Evolutionary conservation across 768 basidiomycete species (phyloP), one percentile per base, ranked within the genome.

Genomic region (Mycena indigotica): DNA sequence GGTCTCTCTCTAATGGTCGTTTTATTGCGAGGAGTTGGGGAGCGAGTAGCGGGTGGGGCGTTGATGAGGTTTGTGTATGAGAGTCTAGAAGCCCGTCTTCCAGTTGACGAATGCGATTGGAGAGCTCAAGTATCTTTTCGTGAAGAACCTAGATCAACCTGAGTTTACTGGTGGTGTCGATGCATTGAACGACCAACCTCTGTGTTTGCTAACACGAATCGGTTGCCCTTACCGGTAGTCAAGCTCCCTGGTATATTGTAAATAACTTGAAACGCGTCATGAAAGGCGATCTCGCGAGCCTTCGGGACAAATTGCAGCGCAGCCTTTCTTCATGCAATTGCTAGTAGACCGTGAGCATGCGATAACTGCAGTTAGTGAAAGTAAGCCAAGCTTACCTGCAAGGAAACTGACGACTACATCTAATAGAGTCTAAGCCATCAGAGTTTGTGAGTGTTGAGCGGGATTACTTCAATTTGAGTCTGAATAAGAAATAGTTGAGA

Each of bases 141-240:
- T 51, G 50, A 12, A 35, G 28, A 32, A 51, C 25, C 16, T 24
- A 46, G 10, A 46, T 23, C 12, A 10, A 46, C 13, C 8, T 46
- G n/a, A n/a, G 13, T 46, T 13, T 15, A 46, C 13, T 24, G 8
- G 23, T 8, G 12, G 8, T 77, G 63, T 41, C 78, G 79, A 45
- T 88, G 88, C 70, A 87, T 88, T 57, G 87, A 86, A 60, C 88
- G 87, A 10, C 87, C 78, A 8, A 73, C 79, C 69, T 88, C 86
- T 29, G 86, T 87, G 63, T 87, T 87, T 19, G 87, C 87, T 12
- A 89, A 78, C 28, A 88, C 86, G 60, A 88, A 88, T 66, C 87
- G 75, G 68, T 88, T 89, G 13, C 87, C 87, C 69, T 86, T 88
- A 58, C 87, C 87, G 15, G 87, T 88, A 12, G 86, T 88, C 35